Conservation (phyloP, 2,329 filamentous ascomycete genomes). For the Aspergillus pseudoviridinutans region DNA sequence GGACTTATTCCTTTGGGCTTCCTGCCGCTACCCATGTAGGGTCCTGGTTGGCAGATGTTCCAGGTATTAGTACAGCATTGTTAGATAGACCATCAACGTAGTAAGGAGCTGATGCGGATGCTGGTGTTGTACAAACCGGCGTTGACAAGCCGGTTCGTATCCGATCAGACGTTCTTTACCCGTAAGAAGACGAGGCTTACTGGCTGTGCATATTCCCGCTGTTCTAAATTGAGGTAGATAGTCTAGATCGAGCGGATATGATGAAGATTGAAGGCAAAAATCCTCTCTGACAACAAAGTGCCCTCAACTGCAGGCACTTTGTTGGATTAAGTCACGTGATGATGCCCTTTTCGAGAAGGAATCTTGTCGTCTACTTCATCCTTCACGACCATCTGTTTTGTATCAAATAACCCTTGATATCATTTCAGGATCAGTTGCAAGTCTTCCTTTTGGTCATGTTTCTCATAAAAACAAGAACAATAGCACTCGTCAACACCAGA, state of each 20-base stretch:
- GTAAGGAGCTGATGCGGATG: background rate
- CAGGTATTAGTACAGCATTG: background rate
- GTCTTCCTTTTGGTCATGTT: background rate
- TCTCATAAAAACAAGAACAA: background rate
- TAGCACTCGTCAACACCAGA: slow-evolving; percentile 28
- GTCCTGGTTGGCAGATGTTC: background rate
- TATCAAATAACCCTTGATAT: background rate
- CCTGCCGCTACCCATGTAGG: slow-evolving; percentile 15
- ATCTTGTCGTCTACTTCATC: background rate
- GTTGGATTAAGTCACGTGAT: background rate
- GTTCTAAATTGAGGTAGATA: background rate
- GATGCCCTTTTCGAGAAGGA: background rate
- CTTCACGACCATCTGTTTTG: background rate
- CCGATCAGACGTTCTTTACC: background rate
- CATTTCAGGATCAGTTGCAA: background rate
- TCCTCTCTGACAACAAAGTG: background rate
- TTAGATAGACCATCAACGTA: slow-evolving; percentile 1
- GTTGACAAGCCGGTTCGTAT: background rate
- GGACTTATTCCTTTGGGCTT: slow-evolving; percentile 9
- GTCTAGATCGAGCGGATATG: background rate
- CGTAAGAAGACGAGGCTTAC: background rate
- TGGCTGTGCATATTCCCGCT: background rate
- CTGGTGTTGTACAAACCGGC: background rate
- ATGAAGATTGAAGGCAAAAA: background rate
- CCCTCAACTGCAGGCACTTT: too few species aligned